Percentiles rank a stretch among this genome's conserved stretches.
Conservation (phyloP, 2,329 filamentous ascomycete species). For the Chrysoporthe austroafricana region DNA sequence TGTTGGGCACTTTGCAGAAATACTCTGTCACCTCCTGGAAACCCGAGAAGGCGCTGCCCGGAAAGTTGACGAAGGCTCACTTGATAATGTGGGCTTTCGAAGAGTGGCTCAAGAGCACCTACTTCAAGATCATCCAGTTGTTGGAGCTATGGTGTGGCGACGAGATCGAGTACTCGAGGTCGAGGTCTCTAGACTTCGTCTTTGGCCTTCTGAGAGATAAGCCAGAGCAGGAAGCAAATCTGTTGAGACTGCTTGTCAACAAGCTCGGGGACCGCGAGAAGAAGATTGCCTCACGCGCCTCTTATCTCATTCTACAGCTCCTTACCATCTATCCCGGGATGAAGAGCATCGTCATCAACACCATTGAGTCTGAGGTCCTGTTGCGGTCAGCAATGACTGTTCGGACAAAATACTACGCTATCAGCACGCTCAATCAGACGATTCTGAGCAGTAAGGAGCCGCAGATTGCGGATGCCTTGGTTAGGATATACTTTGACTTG, state of each 20-base stretch:
- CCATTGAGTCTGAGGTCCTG: constrained; percentile 85
- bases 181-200: constrained; percentile 85
- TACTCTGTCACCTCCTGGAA: constrained; percentile 64
- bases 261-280: constrained; percentile 94
- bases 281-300: constrained; percentile 92
- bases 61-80: constrained; percentile 73
- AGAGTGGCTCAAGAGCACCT: constrained; percentile 91
- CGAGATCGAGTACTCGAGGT: constrained; percentile 91
- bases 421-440: constrained; percentile 97
- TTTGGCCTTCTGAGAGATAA: constrained; percentile 92
- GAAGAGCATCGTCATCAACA: constrained; percentile 84
- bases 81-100: constrained; percentile 90
- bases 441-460: constrained; percentile 86
- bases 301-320: constrained; percentile 90
- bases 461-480: constrained; percentile 74
- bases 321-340: constrained; percentile 88
- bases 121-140: constrained; percentile 90
- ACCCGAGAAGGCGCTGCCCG: constrained; percentile 70
- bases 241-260: constrained; percentile 89
- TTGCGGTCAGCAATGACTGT: constrained; percentile 85
- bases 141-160: constrained; percentile 93
- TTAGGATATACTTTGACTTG: constrained; percentile 90
- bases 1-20: constrained; percentile 72
- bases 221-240: constrained; percentile 94
- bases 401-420: constrained; percentile 91